phyloP scores from a whole-genome alignment of 2,329 filamentous ascomycete species.

The Paraphoma chrysanthemicola region DNA sequence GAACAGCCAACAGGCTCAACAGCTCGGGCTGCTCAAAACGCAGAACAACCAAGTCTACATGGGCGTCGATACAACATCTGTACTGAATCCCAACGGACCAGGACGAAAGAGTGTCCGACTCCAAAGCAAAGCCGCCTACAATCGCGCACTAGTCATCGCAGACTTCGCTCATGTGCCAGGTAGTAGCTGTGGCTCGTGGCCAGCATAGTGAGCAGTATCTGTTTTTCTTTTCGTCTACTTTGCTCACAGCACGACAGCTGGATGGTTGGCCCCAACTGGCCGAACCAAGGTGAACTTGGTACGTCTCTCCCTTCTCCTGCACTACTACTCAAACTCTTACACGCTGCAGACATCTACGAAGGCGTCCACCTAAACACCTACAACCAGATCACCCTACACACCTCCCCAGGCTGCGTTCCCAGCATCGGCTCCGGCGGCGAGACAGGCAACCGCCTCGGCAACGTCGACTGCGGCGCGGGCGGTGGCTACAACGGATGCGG shows the following conservation, averaged over 20 bases:
- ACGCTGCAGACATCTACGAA: slow-evolving; percentile 26
- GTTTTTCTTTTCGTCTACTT: neutral
- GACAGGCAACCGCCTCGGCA: slow-evolving; percentile 34
- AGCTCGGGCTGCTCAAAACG: slow-evolving; percentile 39
- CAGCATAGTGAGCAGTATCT: slow-evolving; percentile 41
- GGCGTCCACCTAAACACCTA: slow-evolving; percentile 47
- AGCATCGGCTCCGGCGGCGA: slow-evolving; percentile 41
- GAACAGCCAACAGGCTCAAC: slow-evolving; percentile 38
- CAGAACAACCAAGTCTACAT: slow-evolving; percentile 48
- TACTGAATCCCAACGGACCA: slow-evolving; percentile 39
- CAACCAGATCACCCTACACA: slow-evolving; percentile 50
- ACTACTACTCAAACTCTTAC: neutral
- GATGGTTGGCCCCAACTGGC: slow-evolving; percentile 51
- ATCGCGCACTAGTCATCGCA: slow-evolving; percentile 46
- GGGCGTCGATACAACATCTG: slow-evolving; percentile 43
- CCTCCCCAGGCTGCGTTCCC: slow-evolving; percentile 42
- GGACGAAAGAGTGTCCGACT: slow-evolving; percentile 48
- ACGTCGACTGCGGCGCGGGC: slow-evolving; percentile 45
- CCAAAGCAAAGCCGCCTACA: slow-evolving; percentile 46
- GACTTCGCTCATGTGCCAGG: slow-evolving; percentile 51
- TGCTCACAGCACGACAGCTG: slow-evolving; percentile 32
- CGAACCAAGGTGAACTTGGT: slow-evolving; percentile 47
- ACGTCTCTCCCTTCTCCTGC: slow-evolving; percentile 1
- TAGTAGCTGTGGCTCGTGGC: slow-evolving; percentile 48
- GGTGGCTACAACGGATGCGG: slow-evolving; percentile 46